Percentiles rank a stretch among this genome's conserved stretches.
phyloP scores from a whole-genome alignment of 2,329 filamentous ascomycete species.

The Corniculantispora saksenae region DNA sequence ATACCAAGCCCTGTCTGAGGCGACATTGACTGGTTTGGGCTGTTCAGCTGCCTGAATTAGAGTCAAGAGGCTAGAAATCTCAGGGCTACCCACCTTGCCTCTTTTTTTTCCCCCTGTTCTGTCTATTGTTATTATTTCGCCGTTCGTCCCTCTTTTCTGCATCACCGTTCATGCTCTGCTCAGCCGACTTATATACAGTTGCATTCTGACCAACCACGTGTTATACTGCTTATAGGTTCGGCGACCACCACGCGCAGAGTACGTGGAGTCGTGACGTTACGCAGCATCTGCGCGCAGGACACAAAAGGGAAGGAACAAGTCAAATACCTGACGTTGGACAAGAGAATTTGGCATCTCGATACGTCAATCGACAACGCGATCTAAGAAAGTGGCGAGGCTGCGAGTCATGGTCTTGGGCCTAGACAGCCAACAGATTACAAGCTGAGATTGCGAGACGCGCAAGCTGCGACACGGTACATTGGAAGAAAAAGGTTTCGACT shows the following conservation, averaged over 20 bases:
- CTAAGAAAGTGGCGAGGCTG: not conserved
- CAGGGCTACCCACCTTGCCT: not conserved
- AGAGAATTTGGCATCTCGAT: not conserved
- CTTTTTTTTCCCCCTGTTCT: not conserved
- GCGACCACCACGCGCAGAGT: not conserved
- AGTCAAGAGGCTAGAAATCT: not conserved
- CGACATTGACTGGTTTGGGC: not conserved
- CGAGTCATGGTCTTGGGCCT: slow-evolving; percentile 5
- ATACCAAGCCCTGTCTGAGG: slow-evolving; percentile 6
- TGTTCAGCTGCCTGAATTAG: not conserved
- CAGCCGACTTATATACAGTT: slow-evolving; percentile 13
- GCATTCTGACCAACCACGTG: slow-evolving; percentile 19
- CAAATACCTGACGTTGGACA: not conserved
- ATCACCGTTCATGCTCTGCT: not conserved
- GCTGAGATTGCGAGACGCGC: not conserved
- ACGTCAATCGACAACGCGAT: not conserved
- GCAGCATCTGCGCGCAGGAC: not conserved
- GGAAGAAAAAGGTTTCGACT: not conserved
- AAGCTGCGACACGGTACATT: not conserved
- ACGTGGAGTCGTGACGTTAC: slow-evolving; percentile 5
- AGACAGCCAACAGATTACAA: not conserved
- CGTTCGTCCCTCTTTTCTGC: not conserved
- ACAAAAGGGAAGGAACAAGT: not conserved
- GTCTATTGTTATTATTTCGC: not conserved
- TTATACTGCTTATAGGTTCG: slow-evolving; percentile 14